Evolutionary conservation across 306 rosid species (phyloP).

Genomic region (Senna tora): DNA sequence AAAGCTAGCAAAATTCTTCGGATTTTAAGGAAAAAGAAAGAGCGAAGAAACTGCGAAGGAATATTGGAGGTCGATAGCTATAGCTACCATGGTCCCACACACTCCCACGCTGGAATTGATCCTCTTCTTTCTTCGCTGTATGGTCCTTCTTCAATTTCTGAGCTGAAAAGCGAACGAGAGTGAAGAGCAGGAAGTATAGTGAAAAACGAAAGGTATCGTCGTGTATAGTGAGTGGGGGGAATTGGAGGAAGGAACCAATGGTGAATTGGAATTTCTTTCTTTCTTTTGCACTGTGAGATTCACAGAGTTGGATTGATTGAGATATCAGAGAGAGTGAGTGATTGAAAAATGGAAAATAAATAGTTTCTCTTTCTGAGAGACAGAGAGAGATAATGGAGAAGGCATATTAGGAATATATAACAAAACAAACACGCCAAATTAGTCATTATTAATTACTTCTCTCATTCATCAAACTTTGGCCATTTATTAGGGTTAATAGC

Average conservation of each 20-base stretch:
- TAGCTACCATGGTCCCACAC: conserved; percentile 37
- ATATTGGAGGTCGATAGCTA: background rate
- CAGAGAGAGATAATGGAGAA: no score
- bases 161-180: conserved; percentile 3
- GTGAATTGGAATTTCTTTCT: background rate
- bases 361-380: no score
- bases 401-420: no score
- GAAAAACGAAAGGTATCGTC: background rate
- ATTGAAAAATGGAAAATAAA: no score
- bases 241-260: background rate
- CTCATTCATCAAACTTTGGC: no score
- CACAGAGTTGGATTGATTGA: background rate
- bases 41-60: background rate
- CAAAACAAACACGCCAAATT: no score
- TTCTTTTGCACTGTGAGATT: background rate
- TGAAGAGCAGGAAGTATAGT: background rate
- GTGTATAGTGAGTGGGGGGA: no score
- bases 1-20: conserved; percentile 29
- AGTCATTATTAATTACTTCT: no score
- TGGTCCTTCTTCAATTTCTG: conserved; percentile 27
- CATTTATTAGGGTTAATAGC: no score
- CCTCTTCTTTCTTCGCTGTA: conserved; percentile 22
- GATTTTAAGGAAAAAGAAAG: conserved; percentile 43
- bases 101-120: conserved; percentile 41
- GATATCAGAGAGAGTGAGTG: background rate